Evolutionary conservation across 1,284 basidiomycete species (phyloP).

Genomic region (Ustilago loliicola): DNA sequence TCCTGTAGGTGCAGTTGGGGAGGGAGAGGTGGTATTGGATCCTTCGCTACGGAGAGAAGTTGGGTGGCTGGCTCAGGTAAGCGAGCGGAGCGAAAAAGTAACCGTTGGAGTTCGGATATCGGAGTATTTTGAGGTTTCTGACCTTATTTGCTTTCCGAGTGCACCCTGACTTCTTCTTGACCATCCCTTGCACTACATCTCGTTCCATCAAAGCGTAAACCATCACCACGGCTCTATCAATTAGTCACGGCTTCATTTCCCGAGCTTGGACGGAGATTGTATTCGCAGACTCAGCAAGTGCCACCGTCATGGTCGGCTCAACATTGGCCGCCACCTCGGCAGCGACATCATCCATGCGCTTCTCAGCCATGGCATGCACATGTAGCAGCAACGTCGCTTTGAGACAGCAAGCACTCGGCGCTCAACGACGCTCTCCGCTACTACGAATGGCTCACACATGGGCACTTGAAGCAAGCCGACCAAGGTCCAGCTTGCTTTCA

Average conservation of each 20-base stretch:
- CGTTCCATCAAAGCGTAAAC: too few species aligned
- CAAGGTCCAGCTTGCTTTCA: background rate
- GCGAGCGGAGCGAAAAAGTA: slow-evolving; percentile 5
- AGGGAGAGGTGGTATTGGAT: background rate
- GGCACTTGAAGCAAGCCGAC: slow-evolving; percentile 32
- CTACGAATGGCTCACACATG: slow-evolving; percentile 46
- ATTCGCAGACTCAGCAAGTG: background rate
- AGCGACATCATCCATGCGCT: slow-evolving; percentile 25
- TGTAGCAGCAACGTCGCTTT: background rate
- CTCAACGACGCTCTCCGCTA: slow-evolving; percentile 26
- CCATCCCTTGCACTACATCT: too few species aligned
- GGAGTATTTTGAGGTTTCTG: slow-evolving; percentile 2
- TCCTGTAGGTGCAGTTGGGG: background rate
- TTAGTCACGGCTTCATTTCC: background rate
- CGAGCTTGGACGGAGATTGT: background rate
- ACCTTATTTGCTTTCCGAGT: slow-evolving; percentile 14
- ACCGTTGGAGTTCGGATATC: slow-evolving; percentile 17
- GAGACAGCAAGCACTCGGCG: background rate
- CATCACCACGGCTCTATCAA: background rate
- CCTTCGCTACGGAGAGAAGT: background rate
- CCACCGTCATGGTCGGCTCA: slow-evolving; percentile 17
- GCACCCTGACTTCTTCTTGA: slow-evolving; percentile 15
- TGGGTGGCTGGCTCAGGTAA: slow-evolving; percentile 7
- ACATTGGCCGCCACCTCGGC: slow-evolving; percentile 3
- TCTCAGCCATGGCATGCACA: slow-evolving; percentile 16